Base-by-base conservation (phyloP, 768 basidiomycete genomes). In the Holtermanniella nyarrowii region DNA sequence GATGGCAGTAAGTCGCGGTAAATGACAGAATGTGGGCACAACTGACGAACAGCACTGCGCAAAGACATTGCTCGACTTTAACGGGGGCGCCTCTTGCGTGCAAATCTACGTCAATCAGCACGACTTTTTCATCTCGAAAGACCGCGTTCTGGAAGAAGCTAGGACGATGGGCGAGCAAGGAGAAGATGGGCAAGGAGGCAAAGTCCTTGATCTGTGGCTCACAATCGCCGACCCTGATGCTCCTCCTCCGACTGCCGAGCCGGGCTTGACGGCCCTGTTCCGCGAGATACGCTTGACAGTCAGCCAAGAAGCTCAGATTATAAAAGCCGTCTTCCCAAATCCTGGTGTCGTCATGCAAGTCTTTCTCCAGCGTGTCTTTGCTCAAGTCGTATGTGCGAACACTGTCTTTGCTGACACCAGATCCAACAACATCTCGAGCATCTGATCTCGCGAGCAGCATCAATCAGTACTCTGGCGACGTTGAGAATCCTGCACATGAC, bases 31-130 rank as follows among this genome's bases (percentile, higher is more conserved):
- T 4, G 43, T 44, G 22, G 16, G 10, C 12, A 46, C 16, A 13
- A 20, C 49, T 31, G 26, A n/a, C 41, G 37, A 16, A 43, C 48
- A 99, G 93, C 95, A 97, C 66, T 97, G 93, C 65, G 93, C 95
- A 0, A 87, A 91, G 74, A 93, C 88, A 2, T 76, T 99, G 4
- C 79, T 95, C 16, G 95, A 97, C 70, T 99, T 99, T 75, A 99
- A 99, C 58, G 95, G 95, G 4, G 95, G 95, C 7, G 77, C 86
- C 42, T 93, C 90, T 0, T 97, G 95, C 65, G 86, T 99, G 4
- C 91, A 96, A 72, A 88, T 97, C 12, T 99, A 97, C 63, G 95
- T 99, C 50, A 99, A 97, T 63, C 95, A 99, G 68, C 95, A 99
- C 62, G 95, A 97, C 69, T 99, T 99, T 76, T 99, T 99, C 77